Conservation (phyloP, 805 yeast genomes). For the Candida sphagnicola region DNA sequence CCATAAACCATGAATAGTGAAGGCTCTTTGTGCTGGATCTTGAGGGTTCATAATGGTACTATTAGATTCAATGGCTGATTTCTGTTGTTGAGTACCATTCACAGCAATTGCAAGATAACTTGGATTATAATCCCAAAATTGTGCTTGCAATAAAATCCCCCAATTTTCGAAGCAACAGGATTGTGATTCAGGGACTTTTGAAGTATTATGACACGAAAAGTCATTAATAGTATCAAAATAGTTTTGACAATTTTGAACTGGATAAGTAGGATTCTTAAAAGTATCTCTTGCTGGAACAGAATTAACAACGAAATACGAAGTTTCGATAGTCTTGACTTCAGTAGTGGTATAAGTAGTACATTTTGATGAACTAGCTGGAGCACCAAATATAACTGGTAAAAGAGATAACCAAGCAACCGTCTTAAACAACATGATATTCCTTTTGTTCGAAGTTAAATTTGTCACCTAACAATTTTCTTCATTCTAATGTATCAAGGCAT, state of each 20-base stretch:
- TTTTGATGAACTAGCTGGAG: neutral
- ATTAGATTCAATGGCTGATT: constrained; percentile 4
- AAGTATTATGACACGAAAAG: constrained; percentile 10
- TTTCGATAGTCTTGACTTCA: neutral
- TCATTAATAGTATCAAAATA: constrained; percentile 4
- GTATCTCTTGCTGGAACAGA: constrained; percentile 5
- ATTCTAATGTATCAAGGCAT: too few species aligned
- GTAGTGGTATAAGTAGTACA: constrained; percentile 4
- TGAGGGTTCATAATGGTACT: constrained; percentile 2
- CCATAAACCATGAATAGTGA: constrained; percentile 45
- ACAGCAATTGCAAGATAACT: constrained; percentile 13
- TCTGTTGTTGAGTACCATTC: constrained; percentile 6
- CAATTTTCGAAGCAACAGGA: constrained; percentile 40
- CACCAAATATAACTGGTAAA: neutral
- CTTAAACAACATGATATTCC: neutral
- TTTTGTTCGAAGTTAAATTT: too few species aligned
- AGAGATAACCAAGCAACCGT: neutral
- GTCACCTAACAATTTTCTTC: too few species aligned
- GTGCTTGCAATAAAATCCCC: constrained; percentile 39
- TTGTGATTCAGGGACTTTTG: constrained; percentile 38
- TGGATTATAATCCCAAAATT: constrained; percentile 30
- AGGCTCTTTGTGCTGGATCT: constrained; percentile 12
- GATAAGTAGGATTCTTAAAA: neutral
- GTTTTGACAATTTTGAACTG: constrained; percentile 1
- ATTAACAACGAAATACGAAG: constrained; percentile 4